Conservation (phyloP, 2,329 filamentous ascomycete species). For the Pseudocercospora macadamiae region DNA sequence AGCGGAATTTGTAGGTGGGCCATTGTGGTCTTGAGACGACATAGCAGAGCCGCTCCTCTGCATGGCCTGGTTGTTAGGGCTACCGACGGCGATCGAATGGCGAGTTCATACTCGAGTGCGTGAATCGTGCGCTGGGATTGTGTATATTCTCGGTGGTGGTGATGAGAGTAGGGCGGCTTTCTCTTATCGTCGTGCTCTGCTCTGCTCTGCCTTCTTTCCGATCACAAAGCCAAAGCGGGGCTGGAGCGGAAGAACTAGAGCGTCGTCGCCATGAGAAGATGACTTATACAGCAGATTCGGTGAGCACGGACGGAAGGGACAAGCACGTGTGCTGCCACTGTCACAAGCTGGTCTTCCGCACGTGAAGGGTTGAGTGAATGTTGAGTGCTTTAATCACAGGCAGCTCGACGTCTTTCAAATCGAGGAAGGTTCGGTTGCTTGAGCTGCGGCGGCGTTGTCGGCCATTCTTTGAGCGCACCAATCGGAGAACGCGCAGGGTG, state of each 20-base stretch:
- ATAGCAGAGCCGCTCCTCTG: conserved; percentile 35
- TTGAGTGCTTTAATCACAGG: too few species aligned
- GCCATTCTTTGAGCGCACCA: not conserved
- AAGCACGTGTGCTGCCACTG: not conserved
- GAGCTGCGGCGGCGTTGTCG: not conserved
- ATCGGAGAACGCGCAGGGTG: not conserved
- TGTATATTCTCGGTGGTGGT: not conserved
- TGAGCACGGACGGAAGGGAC: not conserved
- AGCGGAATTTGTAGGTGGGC: conserved; percentile 24
- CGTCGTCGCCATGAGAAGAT: not conserved
- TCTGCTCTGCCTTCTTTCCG: not conserved
- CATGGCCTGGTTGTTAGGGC: conserved; percentile 33
- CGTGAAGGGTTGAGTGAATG: conserved; percentile 4
- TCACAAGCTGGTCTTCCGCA: not conserved
- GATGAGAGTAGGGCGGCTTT: not conserved
- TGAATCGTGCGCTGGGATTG: not conserved
- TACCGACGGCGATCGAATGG: conserved; percentile 30
- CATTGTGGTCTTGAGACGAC: conserved; percentile 34
- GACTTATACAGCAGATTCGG: not conserved
- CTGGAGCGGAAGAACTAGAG: not conserved
- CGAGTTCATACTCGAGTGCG: conserved; percentile 33
- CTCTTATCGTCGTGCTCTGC: conserved; percentile 12
- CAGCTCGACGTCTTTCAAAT: not conserved
- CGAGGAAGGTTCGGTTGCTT: conserved; percentile 6
- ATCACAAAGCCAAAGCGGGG: conserved; percentile 8